These are phyloP conservation scores for Saccharomyces paradoxus DNA, from an alignment of 805 yeast genomes.

Conservation along the genomic window DNA sequence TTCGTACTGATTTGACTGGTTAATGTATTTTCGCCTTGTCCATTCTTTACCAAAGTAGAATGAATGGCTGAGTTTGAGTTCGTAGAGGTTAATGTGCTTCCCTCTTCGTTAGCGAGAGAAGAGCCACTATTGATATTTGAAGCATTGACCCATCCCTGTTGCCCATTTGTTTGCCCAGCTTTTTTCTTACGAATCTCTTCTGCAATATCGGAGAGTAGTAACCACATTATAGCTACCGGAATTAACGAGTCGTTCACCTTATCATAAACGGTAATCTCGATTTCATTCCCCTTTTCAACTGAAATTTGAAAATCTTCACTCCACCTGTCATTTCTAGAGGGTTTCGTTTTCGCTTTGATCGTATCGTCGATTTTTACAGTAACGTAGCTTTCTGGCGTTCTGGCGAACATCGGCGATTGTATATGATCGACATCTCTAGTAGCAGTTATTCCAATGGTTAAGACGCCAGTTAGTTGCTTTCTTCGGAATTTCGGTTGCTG, in stretches of 20 bases:
- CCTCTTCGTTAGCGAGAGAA: conserved; percentile 8
- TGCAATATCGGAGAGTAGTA: conserved; percentile 79
- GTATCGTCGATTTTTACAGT: conserved; percentile 83
- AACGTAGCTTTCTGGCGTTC: conserved; percentile 71
- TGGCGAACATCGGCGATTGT: conserved; percentile 70
- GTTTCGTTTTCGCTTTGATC: conserved; percentile 65
- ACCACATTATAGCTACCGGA: conserved; percentile 92
- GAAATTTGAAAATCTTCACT: conserved; percentile 70
- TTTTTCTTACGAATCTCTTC: conserved; percentile 91
- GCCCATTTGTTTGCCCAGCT: conserved; percentile 62
- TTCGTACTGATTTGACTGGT: conserved; percentile 40
- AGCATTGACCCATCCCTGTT: conserved; percentile 85
- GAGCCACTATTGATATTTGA: conserved; percentile 36
- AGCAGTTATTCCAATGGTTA: conserved; percentile 64
- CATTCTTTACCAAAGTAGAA: neutral
- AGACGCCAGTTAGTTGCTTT: conserved; percentile 74
- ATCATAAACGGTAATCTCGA: conserved; percentile 83
- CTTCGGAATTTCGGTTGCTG: conserved; percentile 68
- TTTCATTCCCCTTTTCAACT: conserved; percentile 86
- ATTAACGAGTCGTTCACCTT: conserved; percentile 53
- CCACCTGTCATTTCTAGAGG: conserved; percentile 73
- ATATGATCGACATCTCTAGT: conserved; percentile 89
- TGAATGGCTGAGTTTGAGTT: conserved; percentile 2
- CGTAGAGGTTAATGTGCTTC: conserved; percentile 11
- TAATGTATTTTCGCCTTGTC: neutral